Percentiles rank a stretch among this genome's conserved stretches.
phyloP scores from a whole-genome alignment of 257 asterid genomes.

The Plantago major region DNA sequence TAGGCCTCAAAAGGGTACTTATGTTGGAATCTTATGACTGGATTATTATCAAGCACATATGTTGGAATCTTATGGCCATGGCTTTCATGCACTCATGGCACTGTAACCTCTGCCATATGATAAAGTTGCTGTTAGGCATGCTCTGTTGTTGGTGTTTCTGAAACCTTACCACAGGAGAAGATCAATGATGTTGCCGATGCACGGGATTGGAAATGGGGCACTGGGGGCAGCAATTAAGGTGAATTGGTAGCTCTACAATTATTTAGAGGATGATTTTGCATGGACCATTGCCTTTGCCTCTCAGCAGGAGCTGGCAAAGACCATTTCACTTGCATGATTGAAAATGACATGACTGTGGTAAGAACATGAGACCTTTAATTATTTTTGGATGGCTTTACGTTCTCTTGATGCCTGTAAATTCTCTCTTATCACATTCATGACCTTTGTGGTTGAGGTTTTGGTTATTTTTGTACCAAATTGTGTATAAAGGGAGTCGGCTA shows the following conservation, averaged over 20 bases:
- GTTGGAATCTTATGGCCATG: too few species aligned
- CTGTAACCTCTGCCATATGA: too few species aligned
- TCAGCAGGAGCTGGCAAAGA: constrained; percentile 20
- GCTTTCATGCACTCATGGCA: too few species aligned
- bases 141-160: background rate
- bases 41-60: too few species aligned
- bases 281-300: constrained; percentile 23
- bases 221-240: constrained; percentile 15
- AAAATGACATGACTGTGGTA: constrained; percentile 19
- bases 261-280: constrained; percentile 5
- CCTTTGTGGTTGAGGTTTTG: constrained; percentile 10
- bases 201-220: background rate
- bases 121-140: background rate
- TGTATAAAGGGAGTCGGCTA: constrained; percentile 1
- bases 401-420: background rate
- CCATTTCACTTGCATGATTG: constrained; percentile 22
- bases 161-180: constrained; percentile 1
- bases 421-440: constrained; percentile 10
- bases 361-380: constrained; percentile 7
- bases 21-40: too few species aligned
- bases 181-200: constrained; percentile 5
- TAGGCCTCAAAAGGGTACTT: too few species aligned
- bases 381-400: constrained; percentile 1
- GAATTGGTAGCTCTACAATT: constrained; percentile 7
- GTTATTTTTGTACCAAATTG: constrained; percentile 2